phyloP scores from a whole-genome alignment of 805 yeast genomes.

The Starmerella apicola region DNA sequence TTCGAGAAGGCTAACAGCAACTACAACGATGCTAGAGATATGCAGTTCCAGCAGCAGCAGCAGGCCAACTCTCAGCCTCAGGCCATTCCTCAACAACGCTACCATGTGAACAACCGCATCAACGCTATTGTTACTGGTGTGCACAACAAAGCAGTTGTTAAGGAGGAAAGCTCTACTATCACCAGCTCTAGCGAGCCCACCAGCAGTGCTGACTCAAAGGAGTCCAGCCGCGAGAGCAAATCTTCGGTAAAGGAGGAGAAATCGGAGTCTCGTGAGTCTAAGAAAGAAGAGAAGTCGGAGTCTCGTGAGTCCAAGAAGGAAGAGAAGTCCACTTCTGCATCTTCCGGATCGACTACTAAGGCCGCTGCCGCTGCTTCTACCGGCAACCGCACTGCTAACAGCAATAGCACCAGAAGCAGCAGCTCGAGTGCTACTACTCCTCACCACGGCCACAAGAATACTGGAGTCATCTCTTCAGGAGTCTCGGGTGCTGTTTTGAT shows the following conservation, averaged over 20 bases:
- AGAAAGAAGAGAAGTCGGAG: slow-evolving; percentile 7
- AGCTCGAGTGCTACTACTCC: neutral
- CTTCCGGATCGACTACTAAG: slow-evolving; percentile 3
- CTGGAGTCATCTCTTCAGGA: slow-evolving; percentile 1
- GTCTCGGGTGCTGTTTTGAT: slow-evolving; percentile 15
- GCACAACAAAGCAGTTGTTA: slow-evolving; percentile 10
- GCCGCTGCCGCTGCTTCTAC: slow-evolving; percentile 4
- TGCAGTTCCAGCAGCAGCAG: neutral
- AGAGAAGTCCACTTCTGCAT: slow-evolving; percentile 7
- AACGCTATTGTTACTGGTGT: slow-evolving; percentile 1
- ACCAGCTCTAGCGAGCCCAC: slow-evolving; percentile 1
- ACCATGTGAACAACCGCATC: neutral
- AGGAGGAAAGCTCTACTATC: slow-evolving; percentile 2
- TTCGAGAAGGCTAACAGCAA: neutral
- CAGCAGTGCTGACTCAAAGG: slow-evolving; percentile 3
- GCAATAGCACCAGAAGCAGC: neutral
- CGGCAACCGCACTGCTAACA: neutral
- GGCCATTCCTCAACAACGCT: neutral
- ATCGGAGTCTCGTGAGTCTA: slow-evolving; percentile 7
- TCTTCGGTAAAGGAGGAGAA: slow-evolving; percentile 12
- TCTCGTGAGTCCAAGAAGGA: slow-evolving; percentile 12
- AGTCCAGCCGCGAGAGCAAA: slow-evolving; percentile 8
- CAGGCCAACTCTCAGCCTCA: neutral
- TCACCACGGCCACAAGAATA: slow-evolving; percentile 9
- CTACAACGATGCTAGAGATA: neutral